These are phyloP conservation scores for Eutrema heterophyllum DNA, from an alignment of 345 rosid genomes.

Conservation along the genomic window DNA sequence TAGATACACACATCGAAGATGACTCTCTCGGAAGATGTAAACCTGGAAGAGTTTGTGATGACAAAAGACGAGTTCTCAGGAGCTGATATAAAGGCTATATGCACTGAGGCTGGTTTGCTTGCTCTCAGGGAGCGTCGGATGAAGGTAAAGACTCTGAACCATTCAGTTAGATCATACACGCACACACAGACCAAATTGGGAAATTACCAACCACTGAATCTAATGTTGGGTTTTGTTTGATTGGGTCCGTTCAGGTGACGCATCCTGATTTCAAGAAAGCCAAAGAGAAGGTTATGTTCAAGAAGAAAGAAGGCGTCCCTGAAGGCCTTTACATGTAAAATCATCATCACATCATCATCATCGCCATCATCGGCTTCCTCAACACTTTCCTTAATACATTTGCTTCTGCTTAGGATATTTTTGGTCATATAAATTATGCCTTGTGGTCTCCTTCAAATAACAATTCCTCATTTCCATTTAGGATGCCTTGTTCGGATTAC, in stretches of 20 bases:
- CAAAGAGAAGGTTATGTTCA: slow-evolving; percentile 97
- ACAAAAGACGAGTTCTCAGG: slow-evolving; percentile 98
- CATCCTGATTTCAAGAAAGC: slow-evolving; percentile 92
- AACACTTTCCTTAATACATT: background rate
- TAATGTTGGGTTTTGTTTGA: background rate
- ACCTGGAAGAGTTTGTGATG: slow-evolving; percentile 97
- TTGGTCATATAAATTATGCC: background rate
- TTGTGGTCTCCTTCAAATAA: background rate
- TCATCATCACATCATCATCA: background rate
- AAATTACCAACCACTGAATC: background rate
- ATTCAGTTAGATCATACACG: background rate
- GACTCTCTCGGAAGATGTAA: slow-evolving; percentile 96
- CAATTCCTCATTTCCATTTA: background rate
- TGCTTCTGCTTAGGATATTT: slow-evolving; percentile 24
- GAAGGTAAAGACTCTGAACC: slow-evolving; percentile 52
- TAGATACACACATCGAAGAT: slow-evolving; percentile 95
- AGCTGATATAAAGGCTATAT: slow-evolving; percentile 95
- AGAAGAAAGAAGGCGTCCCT: slow-evolving; percentile 99
- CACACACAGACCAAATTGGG: background rate
- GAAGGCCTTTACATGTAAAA: slow-evolving; percentile 94
- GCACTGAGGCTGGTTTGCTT: slow-evolving; percentile 97
- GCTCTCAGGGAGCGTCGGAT: slow-evolving; percentile 93
- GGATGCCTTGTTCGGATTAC: background rate
- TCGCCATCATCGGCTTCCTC: background rate
- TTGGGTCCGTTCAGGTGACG: slow-evolving; percentile 51